These are phyloP conservation scores for Mollisiaceae sp. DNA, from an alignment of 2,329 filamentous ascomycete genomes.

Conservation along the genomic window DNA sequence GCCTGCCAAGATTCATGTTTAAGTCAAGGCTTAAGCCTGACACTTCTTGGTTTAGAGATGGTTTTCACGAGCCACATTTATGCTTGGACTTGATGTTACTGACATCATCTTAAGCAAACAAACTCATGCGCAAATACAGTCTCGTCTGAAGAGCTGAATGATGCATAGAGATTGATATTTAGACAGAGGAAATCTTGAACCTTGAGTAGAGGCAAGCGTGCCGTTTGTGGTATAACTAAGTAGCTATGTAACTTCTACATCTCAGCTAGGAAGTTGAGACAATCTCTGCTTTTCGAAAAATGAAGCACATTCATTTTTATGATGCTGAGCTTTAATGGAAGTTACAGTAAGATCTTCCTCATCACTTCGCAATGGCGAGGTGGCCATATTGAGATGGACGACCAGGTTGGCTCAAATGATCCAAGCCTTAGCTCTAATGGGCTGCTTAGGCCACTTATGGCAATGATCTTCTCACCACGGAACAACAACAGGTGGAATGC, in stretches of 20 bases:
- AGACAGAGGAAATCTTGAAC: neutral
- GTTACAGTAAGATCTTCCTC: too few species aligned
- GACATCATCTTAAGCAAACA: neutral
- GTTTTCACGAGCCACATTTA: neutral
- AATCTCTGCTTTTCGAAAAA: neutral
- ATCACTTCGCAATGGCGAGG: too few species aligned
- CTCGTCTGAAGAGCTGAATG: neutral
- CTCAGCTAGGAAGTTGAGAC: neutral
- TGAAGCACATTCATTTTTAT: too few species aligned
- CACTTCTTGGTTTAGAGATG: constrained; percentile 3
- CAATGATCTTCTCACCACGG: neutral
- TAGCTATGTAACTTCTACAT: neutral
- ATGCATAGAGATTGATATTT: neutral
- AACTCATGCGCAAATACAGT: neutral
- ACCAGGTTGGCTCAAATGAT: too few species aligned
- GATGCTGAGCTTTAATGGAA: too few species aligned
- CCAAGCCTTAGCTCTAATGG: neutral
- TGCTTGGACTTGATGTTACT: neutral
- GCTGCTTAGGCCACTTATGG: neutral
- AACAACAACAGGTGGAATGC: neutral
- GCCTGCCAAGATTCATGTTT: neutral
- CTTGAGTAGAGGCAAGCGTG: neutral
- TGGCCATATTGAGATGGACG: too few species aligned
- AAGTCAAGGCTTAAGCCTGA: neutral
- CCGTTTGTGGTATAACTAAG: neutral